Base-by-base conservation (phyloP, 2,329 filamentous ascomycete genomes). In the Dactylellina drechsleri region DNA sequence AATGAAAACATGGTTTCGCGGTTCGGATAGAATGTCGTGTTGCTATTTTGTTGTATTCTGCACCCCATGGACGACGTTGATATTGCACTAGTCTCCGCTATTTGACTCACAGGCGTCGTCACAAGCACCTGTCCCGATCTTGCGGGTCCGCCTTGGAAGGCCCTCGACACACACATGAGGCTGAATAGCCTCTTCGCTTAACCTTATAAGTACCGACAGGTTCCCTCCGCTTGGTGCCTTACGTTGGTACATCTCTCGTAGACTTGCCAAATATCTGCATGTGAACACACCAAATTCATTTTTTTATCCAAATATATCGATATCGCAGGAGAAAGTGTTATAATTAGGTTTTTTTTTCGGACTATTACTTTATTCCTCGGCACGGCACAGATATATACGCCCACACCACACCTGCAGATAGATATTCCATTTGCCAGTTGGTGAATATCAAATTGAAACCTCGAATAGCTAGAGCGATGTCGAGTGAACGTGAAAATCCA, bases 21-120 rank as follows among this genome's bases (percentile, higher is more conserved):
- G 10, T 36, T 36, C 31, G 31, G 6, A 36, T 7, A 5, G 8
- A 12, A 16, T 36, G 23, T 49, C 57, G 59, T 53, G 59, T 62
- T 62, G 59, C 59, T 28, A 53, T 28, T 41, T 41, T 62, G 59
- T 62, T 62, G 59, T 8, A 62, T 62, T 62, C 4, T 53, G 59
- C 16, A 23, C 5, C 31, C 28, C 23, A 60, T 49, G 49, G 40
- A 49, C 43, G 57, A 49, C 57, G 40, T 36, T 26, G 15, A 13
- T 60, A 60, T 49, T 28, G 23, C 45, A 41, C 23, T 53, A 62
- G 47, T 31, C 26, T 26, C 47, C 59, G 31, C 45, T 18, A 18
- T 62, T 62, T 62, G 59, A 62, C 45, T 62, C 59, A 62, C 59
- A 8, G 47, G 15, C 6, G 16, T 53, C 45, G 45, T 53, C 59